Evolutionary conservation across 2,329 filamentous ascomycete genomes (phyloP).

Genomic region (Aureobasidium sp.): DNA sequence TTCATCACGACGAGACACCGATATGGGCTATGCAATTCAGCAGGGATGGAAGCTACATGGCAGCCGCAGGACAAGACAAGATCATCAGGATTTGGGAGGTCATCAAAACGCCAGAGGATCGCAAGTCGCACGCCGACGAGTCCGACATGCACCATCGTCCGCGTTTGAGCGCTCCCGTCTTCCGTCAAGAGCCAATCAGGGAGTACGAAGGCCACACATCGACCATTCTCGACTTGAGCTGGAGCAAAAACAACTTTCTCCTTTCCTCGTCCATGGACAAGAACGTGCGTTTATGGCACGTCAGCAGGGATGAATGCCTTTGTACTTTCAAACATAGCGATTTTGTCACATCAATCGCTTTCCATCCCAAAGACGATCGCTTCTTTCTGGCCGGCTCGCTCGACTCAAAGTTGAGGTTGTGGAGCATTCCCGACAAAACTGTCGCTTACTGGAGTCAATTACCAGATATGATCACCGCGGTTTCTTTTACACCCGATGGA

Average conservation of each 20-base stretch:
- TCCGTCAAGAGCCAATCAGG: conserved; percentile 65
- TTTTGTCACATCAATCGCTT: conserved; percentile 88
- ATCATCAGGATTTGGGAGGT: conserved; percentile 84
- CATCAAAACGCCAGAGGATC: conserved; percentile 71
- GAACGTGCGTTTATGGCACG: conserved; percentile 89
- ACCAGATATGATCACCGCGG: conserved; percentile 84
- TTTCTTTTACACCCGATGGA: conserved; percentile 87
- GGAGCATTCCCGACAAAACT: conserved; percentile 96
- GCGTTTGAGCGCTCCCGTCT: conserved; percentile 80
- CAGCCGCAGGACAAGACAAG: conserved; percentile 83
- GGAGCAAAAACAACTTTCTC: conserved; percentile 98
- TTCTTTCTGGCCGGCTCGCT: conserved; percentile 94
- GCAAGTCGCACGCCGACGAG: conserved; percentile 52
- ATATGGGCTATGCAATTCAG: conserved; percentile 94
- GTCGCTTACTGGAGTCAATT: conserved; percentile 73
- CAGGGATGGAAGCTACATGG: conserved; percentile 80
- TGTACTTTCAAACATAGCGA: conserved; percentile 93
- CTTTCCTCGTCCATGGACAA: conserved; percentile 97
- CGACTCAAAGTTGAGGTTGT: conserved; percentile 78
- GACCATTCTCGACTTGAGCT: conserved; percentile 83
- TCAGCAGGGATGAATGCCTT: conserved; percentile 73
- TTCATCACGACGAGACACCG: conserved; percentile 36
- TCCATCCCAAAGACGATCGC: conserved; percentile 88
- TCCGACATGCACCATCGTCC: conserved; percentile 34
- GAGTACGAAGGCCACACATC: conserved; percentile 78